A percentile compares a stretch with the other conserved stretches of the same genome.
These are phyloP conservation scores for Pleurotus citrinopileatus DNA, from an alignment of 768 basidiomycete species.

Conservation along the genomic window DNA sequence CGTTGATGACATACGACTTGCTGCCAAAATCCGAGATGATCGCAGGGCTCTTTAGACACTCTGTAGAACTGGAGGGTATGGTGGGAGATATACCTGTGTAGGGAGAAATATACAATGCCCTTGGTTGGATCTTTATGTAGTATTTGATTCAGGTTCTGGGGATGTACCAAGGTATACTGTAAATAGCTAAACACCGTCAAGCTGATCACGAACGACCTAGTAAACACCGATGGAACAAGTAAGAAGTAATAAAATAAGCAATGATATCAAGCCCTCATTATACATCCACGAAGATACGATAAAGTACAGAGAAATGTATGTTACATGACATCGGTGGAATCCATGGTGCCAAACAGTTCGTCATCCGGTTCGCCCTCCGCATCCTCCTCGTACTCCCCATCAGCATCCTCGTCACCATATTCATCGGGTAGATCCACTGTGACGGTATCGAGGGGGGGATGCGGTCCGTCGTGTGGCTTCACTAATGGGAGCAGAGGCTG, in stretches of 20 bases:
- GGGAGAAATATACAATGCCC: neutral
- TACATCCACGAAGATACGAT: conserved; percentile 11
- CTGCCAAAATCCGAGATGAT: conserved; percentile 23
- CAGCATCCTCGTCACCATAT: conserved; percentile 38
- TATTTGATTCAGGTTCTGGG: too few relatives aligned
- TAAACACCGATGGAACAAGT: neutral
- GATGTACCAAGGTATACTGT: too few relatives aligned
- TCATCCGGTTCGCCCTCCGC: conserved; percentile 39
- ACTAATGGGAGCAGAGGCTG: neutral
- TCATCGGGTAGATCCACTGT: conserved; percentile 28
- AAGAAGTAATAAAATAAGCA: conserved; percentile 2
- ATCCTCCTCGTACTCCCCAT: conserved; percentile 39
- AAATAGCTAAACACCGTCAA: too few relatives aligned
- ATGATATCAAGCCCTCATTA: conserved; percentile 7
- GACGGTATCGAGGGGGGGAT: conserved; percentile 18
- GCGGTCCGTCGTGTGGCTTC: neutral
- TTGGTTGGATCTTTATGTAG: neutral
- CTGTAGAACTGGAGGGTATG: too few relatives aligned
- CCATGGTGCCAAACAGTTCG: conserved; percentile 23
- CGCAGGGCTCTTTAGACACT: conserved; percentile 9
- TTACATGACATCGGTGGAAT: conserved; percentile 12
- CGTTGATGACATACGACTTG: conserved; percentile 60
- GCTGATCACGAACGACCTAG: too few relatives aligned
- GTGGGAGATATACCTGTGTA: too few relatives aligned
- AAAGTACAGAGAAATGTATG: conserved; percentile 13